Conservation (phyloP, 495 filamentous ascomycete species). For the Aspergillus olivimuriae region DNA sequence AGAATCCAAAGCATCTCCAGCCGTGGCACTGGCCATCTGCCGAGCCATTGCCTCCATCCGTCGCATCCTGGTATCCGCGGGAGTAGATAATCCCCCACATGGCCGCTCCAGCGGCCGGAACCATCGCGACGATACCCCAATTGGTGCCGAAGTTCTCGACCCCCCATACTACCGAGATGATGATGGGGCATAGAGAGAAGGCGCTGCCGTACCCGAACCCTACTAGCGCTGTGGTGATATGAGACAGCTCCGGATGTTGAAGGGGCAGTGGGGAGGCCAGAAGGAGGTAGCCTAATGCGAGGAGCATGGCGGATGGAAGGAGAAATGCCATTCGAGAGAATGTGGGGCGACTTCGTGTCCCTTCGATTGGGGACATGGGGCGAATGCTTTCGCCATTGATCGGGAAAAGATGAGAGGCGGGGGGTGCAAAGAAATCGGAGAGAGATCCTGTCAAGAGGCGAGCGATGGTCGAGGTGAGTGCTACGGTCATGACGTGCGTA, state of each 20-base stretch:
- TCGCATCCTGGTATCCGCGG: conserved; percentile 65
- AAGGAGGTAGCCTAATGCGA: conserved; percentile 69
- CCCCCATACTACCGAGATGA: conserved; percentile 92
- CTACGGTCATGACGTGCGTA: conserved; percentile 87
- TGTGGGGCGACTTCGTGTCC: conserved; percentile 32
- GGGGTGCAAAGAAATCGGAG: conserved; percentile 81
- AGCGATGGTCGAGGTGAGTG: conserved; percentile 81
- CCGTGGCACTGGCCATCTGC: conserved; percentile 55
- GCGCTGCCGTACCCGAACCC: conserved; percentile 89
- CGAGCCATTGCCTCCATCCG: conserved; percentile 26
- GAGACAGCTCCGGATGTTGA: conserved; percentile 62
- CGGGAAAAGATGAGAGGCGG: conserved; percentile 34
- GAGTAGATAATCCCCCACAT: conserved; percentile 83
- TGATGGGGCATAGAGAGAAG: conserved; percentile 84
- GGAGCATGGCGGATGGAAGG: conserved; percentile 62
- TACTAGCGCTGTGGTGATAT: conserved; percentile 70
- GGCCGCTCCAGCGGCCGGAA: conserved; percentile 77
- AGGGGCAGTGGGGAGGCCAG: conserved; percentile 68
- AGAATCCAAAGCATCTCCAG: conserved; percentile 75
- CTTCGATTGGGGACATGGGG: conserved; percentile 19
- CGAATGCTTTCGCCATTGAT: conserved; percentile 26
- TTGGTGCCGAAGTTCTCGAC: conserved; percentile 98
- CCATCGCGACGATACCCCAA: conserved; percentile 90
- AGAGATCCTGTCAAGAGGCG: conserved; percentile 79
- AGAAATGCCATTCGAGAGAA: conserved; percentile 79